Conservation (phyloP, 371 early-diverging fungal species). For the Chytridiales sp. region DNA sequence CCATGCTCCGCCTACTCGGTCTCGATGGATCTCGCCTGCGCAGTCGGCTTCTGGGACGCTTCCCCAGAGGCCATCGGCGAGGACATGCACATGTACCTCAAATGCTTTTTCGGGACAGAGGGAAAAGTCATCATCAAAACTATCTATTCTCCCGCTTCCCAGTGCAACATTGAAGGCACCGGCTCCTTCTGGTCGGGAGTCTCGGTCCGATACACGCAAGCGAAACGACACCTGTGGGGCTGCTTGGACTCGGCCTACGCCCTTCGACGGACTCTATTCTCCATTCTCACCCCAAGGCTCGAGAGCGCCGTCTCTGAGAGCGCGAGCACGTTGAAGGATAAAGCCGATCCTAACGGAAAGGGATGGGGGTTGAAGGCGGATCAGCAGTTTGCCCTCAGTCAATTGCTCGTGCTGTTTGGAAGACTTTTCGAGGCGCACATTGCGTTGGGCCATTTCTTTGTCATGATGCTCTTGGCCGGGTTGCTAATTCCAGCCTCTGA, state of each 20-base stretch:
- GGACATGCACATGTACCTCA: slow-evolving; percentile 84
- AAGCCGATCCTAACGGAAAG: slow-evolving; percentile 2
- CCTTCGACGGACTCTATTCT: slow-evolving; percentile 35
- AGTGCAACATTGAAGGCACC: slow-evolving; percentile 66
- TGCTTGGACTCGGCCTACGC: slow-evolving; percentile 47
- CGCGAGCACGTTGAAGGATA: too few relatives aligned
- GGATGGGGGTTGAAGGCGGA: too few relatives aligned
- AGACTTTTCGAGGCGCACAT: slow-evolving; percentile 50
- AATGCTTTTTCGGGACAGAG: slow-evolving; percentile 73
- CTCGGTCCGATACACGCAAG: slow-evolving; percentile 67
- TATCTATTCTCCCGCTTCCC: slow-evolving; percentile 72
- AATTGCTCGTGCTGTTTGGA: too few relatives aligned
- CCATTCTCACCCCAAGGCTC: slow-evolving; percentile 34
- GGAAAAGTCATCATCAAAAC: slow-evolving; percentile 64
- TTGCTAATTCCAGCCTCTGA: too few relatives aligned
- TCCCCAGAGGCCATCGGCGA: slow-evolving; percentile 79
- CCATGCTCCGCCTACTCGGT: slow-evolving; percentile 78
- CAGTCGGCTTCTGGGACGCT: slow-evolving; percentile 77
- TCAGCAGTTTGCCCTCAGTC: too few relatives aligned
- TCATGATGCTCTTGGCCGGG: too few relatives aligned
- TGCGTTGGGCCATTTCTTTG: slow-evolving; percentile 46
- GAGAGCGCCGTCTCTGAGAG: slow-evolving; percentile 19
- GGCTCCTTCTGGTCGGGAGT: slow-evolving; percentile 56
- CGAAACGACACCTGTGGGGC: slow-evolving; percentile 66
- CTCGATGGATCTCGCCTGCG: slow-evolving; percentile 64